These are phyloP conservation scores for Yamadazyma aaseri DNA, from an alignment of 1,139 yeast species.

Conservation along the genomic window DNA sequence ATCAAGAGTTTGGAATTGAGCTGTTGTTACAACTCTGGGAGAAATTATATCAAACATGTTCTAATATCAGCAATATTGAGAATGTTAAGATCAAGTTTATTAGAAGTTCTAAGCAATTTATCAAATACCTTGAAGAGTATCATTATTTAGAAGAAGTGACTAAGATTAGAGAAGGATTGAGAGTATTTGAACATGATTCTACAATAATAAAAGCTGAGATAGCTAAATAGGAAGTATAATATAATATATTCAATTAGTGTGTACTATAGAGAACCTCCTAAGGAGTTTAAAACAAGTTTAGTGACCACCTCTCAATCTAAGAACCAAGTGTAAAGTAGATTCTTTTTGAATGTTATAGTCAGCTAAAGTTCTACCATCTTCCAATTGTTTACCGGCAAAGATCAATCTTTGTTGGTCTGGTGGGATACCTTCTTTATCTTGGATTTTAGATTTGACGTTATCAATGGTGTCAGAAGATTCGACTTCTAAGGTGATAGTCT, in stretches of 20 bases:
- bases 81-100: constrained; percentile 56
- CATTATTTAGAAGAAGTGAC: constrained; percentile 16
- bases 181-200: constrained; percentile 29
- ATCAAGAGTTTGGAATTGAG: constrained; percentile 12
- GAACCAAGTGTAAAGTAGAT: constrained; percentile 93
- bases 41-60: constrained; percentile 28
- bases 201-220: constrained; percentile 33
- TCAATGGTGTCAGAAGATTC: constrained; percentile 42
- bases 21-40: constrained; percentile 23
- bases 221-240: constrained; percentile 3
- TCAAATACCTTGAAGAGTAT: constrained; percentile 16
- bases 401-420: constrained; percentile 68
- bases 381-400: constrained; percentile 98
- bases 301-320: constrained; percentile 98
- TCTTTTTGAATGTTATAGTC: constrained; percentile 35
- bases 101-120: constrained; percentile 26
- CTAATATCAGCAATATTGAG: constrained; percentile 53
- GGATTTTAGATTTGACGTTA: constrained; percentile 96
- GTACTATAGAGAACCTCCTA: too few species aligned
- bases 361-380: constrained; percentile 83
- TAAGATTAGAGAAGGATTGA: constrained; percentile 22
- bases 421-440: constrained; percentile 59
- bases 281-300: constrained; percentile 52
- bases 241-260: constrained; percentile 24
- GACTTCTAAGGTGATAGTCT: constrained; percentile 56